These are phyloP conservation scores for Antrodiella citrinella DNA, from an alignment of 768 basidiomycete genomes.

Conservation along the genomic window DNA sequence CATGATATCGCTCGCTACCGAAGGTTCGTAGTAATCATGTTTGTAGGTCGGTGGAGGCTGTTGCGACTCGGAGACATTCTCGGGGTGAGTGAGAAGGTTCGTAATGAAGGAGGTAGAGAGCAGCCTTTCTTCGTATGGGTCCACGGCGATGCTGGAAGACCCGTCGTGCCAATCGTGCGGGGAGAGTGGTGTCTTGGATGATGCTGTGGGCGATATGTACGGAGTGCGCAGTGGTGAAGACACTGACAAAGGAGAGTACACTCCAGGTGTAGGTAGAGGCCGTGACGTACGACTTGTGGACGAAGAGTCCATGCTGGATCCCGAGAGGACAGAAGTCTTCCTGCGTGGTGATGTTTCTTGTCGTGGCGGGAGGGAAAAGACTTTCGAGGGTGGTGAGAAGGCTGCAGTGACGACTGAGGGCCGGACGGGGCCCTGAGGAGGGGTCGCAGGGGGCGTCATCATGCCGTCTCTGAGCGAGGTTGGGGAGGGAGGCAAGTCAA, in stretches of 20 bases:
- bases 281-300: neutral
- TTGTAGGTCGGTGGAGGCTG: constrained; percentile 2
- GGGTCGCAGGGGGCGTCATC: constrained; percentile 4
- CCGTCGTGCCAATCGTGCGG: constrained; percentile 57
- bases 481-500: neutral
- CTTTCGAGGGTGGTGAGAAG: neutral
- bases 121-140: constrained; percentile 48
- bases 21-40: constrained; percentile 7
- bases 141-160: constrained; percentile 46
- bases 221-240: neutral
- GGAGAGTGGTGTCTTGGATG: constrained; percentile 20
- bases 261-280: neutral
- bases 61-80: neutral
- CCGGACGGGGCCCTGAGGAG: neutral
- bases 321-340: neutral
- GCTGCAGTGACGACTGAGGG: neutral
- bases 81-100: constrained; percentile 30
- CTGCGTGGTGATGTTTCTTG: neutral
- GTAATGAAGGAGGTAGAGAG: constrained; percentile 59
- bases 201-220: neutral
- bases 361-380: neutral
- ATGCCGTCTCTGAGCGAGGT: neutral
- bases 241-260: neutral
- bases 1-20: constrained; percentile 8
- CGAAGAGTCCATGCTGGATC: neutral